Base-by-base conservation (phyloP, 2,329 filamentous ascomycete genomes). In the Aspergillus fischeri region DNA sequence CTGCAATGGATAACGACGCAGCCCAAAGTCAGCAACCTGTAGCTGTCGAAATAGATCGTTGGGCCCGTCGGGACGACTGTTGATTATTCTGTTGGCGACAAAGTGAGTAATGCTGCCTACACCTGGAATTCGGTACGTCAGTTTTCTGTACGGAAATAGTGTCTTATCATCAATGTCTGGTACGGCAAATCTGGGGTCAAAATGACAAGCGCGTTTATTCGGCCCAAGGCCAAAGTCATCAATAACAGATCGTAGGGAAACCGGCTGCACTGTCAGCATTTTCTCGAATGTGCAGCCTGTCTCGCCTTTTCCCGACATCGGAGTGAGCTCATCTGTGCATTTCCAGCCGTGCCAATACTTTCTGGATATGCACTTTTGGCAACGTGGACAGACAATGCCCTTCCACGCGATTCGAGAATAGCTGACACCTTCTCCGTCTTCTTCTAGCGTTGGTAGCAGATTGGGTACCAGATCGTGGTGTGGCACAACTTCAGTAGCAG, bases 371-470 rank as follows among this genome's bases (percentile, higher is more conserved):
- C 88, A 90, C 44, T 83, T 80, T 0, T 78, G 74, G 61, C 89
- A 92, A 1, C 73, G 58, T 0, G 84, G 85, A 63, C 89, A 92
- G 1, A 88, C 83, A 49, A 91, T 82, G 0, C 88, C 89, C 52
- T 78, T 77, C 65, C 84, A 87, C 55, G 81, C 84, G 8, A 76
- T 70, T 2, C 75, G 73, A 10, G 83, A 79, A 0, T 81, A 80
- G 3, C 82, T 80, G 4, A 74, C 65, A 0, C 74, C 69, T 14
- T 75, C 73, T 0, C 70, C 62, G 1, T 73, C 65, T 10, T 72
- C 63, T 4, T 70, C 64, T 4, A 78, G 56, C 0, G 78, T 71
- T 0, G 74, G 70, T 1, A 79, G 64, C 0, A 78, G 58, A 7
- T 77, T 66, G 0, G 74, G 75, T 7, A 79, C 65, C 3, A 81